A percentile compares a stretch with the other conserved stretches of the same genome.
phyloP scores from a whole-genome alignment of 2,329 filamentous ascomycete species.

The Rugonectria rugulosa region DNA sequence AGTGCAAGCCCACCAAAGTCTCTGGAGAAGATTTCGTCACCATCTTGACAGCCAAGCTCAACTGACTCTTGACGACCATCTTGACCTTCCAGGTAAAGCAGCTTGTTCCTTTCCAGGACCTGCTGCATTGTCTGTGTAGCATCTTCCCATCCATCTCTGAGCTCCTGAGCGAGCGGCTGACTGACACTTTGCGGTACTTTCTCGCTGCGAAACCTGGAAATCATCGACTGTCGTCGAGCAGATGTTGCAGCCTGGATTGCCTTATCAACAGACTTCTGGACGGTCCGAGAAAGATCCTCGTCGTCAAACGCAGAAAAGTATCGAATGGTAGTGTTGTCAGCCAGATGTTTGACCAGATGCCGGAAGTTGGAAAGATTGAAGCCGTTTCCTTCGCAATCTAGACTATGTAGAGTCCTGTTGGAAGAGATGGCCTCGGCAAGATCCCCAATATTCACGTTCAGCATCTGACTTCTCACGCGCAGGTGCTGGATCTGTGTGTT shows the following conservation, averaged over 20 bases:
- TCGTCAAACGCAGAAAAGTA: conserved; percentile 53
- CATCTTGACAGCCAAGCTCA: conserved; percentile 24
- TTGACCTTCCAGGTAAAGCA: conserved; percentile 38
- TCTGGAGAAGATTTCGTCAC: conserved; percentile 40
- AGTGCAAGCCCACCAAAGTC: conserved; percentile 49
- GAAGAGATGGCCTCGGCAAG: conserved; percentile 57
- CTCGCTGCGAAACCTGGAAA: conserved; percentile 45
- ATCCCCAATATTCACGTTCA: conserved; percentile 61
- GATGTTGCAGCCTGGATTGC: conserved; percentile 39
- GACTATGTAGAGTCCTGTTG: conserved; percentile 57
- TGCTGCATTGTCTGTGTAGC: conserved; percentile 43
- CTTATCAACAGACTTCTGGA: conserved; percentile 44
- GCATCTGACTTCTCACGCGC: conserved; percentile 63
- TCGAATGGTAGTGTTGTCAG: conserved; percentile 52
- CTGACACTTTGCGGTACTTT: conserved; percentile 39
- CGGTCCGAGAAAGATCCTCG: conserved; percentile 44
- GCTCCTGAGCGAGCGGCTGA: conserved; percentile 45
- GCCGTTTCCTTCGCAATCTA: conserved; percentile 64
- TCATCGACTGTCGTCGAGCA: conserved; percentile 44
- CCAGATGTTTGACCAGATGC: conserved; percentile 55
- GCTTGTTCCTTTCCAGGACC: conserved; percentile 47
- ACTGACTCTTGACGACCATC: conserved; percentile 31
- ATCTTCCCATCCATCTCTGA: conserved; percentile 51
- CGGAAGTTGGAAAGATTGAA: conserved; percentile 61
- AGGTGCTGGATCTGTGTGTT: conserved; percentile 58